Conservation (phyloP, 495 filamentous ascomycete species). For the Neurospora tetrasperma region DNA sequence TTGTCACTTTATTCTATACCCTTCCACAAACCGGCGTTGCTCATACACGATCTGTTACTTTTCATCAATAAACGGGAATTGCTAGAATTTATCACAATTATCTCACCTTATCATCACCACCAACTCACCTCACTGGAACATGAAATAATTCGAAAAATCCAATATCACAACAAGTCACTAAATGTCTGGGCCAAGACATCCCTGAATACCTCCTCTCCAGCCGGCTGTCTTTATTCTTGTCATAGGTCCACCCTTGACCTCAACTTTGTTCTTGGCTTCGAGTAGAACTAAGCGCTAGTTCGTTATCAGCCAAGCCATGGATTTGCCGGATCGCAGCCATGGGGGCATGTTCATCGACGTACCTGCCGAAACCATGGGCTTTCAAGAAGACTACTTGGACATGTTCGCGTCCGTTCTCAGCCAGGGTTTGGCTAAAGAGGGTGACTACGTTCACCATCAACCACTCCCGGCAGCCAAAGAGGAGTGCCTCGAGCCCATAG, state of each 20-base stretch:
- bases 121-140: not conserved
- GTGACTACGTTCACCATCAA: not conserved
- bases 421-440: not conserved
- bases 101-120: not conserved
- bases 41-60: not conserved
- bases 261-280: not conserved
- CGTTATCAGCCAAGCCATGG: not conserved
- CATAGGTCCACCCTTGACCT: not conserved
- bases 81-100: not conserved
- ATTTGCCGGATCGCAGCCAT: not conserved
- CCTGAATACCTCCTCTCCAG: not conserved
- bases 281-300: not conserved
- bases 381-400: not conserved
- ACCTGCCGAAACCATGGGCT: not conserved
- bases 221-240: not conserved
- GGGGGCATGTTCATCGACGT: not conserved
- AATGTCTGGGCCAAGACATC: not conserved
- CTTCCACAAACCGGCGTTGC: not conserved
- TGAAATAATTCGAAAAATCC: not conserved
- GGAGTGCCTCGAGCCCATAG: not conserved
- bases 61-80: not conserved
- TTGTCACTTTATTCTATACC: not conserved
- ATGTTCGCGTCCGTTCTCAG: not conserved
- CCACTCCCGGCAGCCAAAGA: not conserved
- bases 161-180: not conserved